phyloP scores from a whole-genome alignment of 345 rosid genomes.

The Zanthoxylum bungeanum region DNA sequence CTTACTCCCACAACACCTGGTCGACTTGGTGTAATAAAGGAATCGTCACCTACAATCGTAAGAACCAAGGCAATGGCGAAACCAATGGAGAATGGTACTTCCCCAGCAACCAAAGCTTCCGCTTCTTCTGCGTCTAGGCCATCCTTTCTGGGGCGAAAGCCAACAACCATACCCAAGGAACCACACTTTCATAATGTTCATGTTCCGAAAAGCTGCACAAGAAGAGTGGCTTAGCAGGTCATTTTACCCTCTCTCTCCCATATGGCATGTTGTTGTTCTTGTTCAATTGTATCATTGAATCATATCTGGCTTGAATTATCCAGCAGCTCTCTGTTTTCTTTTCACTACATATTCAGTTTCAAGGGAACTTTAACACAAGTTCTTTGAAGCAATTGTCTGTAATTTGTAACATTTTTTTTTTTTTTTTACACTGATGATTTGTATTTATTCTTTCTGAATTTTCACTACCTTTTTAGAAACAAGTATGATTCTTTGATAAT shows the following conservation, averaged over 20 bases:
- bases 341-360: neutral
- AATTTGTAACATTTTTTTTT: slow-evolving; percentile 21
- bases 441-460: too few relatives aligned
- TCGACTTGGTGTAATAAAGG: slow-evolving; percentile 32
- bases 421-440: neutral
- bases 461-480: too few relatives aligned
- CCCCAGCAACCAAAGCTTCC: slow-evolving; percentile 26
- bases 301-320: slow-evolving; percentile 1
- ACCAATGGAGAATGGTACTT: slow-evolving; percentile 18
- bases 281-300: slow-evolving; percentile 46
- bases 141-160: slow-evolving; percentile 37
- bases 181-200: slow-evolving; percentile 63
- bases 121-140: slow-evolving; percentile 26
- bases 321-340: neutral
- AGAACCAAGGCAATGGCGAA: slow-evolving; percentile 29
- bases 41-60: slow-evolving; percentile 23
- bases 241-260: neutral
- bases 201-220: slow-evolving; percentile 66
- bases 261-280: slow-evolving; percentile 6
- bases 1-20: slow-evolving; percentile 7
- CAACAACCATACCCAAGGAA: slow-evolving; percentile 50
- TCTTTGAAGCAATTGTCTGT: slow-evolving; percentile 17
- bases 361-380: neutral
- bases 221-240: too few relatives aligned
- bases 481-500: too few relatives aligned